Evolutionary conservation across 176 grass and related monocot species (phyloP).

Genomic region (Phoenix dactylifera): DNA sequence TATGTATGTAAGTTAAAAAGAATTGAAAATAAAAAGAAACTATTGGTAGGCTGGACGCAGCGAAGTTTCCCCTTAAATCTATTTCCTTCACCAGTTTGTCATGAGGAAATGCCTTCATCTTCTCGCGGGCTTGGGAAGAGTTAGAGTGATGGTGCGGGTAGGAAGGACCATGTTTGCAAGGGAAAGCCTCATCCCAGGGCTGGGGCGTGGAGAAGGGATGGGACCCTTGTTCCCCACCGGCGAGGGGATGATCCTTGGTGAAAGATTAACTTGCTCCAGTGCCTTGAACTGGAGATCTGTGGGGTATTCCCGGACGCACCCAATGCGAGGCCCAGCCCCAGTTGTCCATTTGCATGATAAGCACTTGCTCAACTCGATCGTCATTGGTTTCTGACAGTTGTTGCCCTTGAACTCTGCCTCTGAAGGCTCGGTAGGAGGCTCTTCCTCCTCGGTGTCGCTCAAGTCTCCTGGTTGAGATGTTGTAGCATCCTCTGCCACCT

Average conservation of each 20-base stretch:
- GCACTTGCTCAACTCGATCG: conserved; percentile 19
- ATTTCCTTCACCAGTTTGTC: no score
- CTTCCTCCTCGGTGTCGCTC: conserved; percentile 13
- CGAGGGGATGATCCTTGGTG: conserved; percentile 38
- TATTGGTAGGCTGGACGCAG: no score
- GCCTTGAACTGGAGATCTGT: conserved; percentile 71
- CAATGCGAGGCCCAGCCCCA: conserved; percentile 63
- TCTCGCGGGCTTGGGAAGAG: conserved; percentile 18
- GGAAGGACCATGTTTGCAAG: conserved; percentile 49
- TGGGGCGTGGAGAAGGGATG: conserved; percentile 80
- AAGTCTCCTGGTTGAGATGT: conserved; percentile 1
- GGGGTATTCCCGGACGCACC: conserved; percentile 88
- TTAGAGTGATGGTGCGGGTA: conserved; percentile 37
- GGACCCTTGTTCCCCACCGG: conserved; percentile 51
- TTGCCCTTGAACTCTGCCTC: conserved; percentile 3
- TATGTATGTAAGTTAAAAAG: no score
- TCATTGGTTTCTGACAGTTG: background rate
- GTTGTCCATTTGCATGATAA: conserved; percentile 56
- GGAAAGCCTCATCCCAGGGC: conserved; percentile 55
- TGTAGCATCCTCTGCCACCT: background rate
- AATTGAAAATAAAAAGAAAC: no score
- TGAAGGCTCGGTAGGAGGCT: conserved; percentile 5
- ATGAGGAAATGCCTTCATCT: no score
- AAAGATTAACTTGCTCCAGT: conserved; percentile 93
- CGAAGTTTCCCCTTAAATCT: no score